Evolutionary conservation across 768 basidiomycete species (phyloP).

Genomic region (Termitomyces sp.): DNA sequence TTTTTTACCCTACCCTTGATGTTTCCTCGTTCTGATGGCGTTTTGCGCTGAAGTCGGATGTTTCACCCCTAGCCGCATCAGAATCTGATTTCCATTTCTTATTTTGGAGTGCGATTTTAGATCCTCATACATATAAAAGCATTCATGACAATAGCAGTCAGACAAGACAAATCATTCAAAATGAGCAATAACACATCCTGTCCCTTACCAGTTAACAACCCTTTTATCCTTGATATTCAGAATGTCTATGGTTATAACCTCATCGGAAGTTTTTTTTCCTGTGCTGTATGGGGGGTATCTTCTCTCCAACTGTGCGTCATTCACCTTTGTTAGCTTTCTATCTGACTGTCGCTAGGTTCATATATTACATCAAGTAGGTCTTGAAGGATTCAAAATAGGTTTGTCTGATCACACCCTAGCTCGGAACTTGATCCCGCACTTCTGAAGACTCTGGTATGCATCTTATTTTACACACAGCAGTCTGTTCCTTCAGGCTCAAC

Average conservation of each 20-base stretch:
- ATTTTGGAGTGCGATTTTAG: too few relatives aligned
- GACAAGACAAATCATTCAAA: neutral
- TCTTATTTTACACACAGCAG: neutral
- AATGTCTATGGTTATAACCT: neutral
- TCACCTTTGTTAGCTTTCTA: neutral
- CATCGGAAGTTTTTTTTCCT: neutral
- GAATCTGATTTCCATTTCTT: too few relatives aligned
- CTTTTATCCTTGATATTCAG: neutral
- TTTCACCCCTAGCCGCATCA: too few relatives aligned
- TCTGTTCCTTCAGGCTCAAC: too few relatives aligned
- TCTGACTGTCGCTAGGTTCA: neutral
- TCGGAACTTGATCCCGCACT: neutral
- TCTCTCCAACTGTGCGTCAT: neutral
- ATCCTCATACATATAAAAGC: too few relatives aligned
- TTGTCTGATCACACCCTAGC: neutral
- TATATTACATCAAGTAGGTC: neutral
- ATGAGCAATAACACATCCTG: neutral
- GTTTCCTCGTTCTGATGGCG: too few relatives aligned
- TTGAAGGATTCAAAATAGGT: neutral
- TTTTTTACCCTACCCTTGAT: too few relatives aligned
- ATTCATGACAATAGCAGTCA: too few relatives aligned
- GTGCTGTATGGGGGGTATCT: slow-evolving; percentile 1
- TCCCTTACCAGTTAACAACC: neutral
- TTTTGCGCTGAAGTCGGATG: too few relatives aligned
- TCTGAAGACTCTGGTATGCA: neutral